Evolutionary conservation across 495 filamentous ascomycete genomes (phyloP), one percentile per base, ranked within the genome.

Genomic region (Talaromyces adpressus): DNA sequence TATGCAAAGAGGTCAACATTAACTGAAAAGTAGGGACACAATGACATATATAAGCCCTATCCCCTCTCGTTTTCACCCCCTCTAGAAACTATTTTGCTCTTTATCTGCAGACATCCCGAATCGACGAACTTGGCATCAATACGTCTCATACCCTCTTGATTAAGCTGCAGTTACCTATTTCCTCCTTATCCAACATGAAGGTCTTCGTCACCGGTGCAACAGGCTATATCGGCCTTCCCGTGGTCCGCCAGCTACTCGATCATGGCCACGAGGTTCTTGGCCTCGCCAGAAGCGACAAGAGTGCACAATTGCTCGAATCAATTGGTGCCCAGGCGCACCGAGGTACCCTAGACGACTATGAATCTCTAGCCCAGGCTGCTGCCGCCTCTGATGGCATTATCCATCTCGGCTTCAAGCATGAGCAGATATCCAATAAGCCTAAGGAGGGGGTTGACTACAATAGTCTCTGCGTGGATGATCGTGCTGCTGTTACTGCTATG

Each of bases 131-230:
- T 20, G 8, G 8, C 45, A 20, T 49, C 45, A 49, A 18, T 49
- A 49, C 18, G 6, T 49, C 45, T 49, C n/a, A 8, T 20, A 20
- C 36, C 12, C 12, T 41, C 0, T 49, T 49, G 1, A 5, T 49
- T 12, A 4, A 12, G 0, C 6, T 41, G 14, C 2, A 41, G 1
- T 12, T 20, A 49, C 3, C 18, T 12, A 54, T 12, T n/a, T 6
- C 23, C 29, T 22, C 2, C 20, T 57, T 8, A 5, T 22, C 4
- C 29, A 58, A 36, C 7, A 57, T 68, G 71, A 29, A 29, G 6
- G 58, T 82, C 66, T 82, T 84, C 62, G 71, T 83, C 49, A 83
- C 81, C 22, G 79, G 80, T 49, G 73, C 77, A 7, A 72, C 75
- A 47, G 80, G 80, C 69, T 80, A 73, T 60, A 72, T 83, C 59